phyloP scores from a whole-genome alignment of 495 filamentous ascomycete genomes.

The Penicilliopsis zonata region DNA sequence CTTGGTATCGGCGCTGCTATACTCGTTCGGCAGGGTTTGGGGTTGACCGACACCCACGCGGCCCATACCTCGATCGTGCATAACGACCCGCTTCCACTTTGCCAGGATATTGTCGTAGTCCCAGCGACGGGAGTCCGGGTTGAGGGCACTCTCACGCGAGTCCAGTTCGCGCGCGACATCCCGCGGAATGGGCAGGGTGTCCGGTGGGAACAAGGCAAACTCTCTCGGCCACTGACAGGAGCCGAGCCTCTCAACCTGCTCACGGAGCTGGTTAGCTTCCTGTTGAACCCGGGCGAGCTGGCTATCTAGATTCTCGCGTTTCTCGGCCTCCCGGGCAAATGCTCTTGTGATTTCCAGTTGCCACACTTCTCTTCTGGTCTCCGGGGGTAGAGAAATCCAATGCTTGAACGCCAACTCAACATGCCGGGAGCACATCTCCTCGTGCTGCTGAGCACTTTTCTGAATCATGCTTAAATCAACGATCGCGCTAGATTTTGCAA shows the following conservation, averaged over 20 bases:
- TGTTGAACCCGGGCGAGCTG: conserved; percentile 51
- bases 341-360: conserved; percentile 65
- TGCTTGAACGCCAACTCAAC: conserved; percentile 55
- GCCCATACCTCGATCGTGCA: conserved; percentile 36
- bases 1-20: conserved; percentile 2
- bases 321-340: conserved; percentile 54
- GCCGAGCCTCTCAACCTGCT: conserved; percentile 55
- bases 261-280: conserved; percentile 60
- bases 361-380: conserved; percentile 56
- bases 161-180: conserved; percentile 32
- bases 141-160: conserved; percentile 21
- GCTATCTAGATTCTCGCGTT: conserved; percentile 48
- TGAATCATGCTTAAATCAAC: conserved; percentile 29
- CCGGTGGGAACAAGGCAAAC: conserved; percentile 52
- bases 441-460: conserved; percentile 40
- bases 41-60: conserved; percentile 23
- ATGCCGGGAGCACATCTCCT: conserved; percentile 51
- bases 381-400: conserved; percentile 49
- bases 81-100: conserved; percentile 45
- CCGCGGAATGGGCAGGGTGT: conserved; percentile 45
- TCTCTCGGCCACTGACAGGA: conserved; percentile 60
- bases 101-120: conserved; percentile 44
- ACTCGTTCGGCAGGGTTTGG: conserved; percentile 9
- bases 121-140: conserved; percentile 30
- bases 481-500: conserved; percentile 10